Evolutionary conservation across 2,329 filamentous ascomycete species (phyloP).

Genomic region (Epichloe scottii): DNA sequence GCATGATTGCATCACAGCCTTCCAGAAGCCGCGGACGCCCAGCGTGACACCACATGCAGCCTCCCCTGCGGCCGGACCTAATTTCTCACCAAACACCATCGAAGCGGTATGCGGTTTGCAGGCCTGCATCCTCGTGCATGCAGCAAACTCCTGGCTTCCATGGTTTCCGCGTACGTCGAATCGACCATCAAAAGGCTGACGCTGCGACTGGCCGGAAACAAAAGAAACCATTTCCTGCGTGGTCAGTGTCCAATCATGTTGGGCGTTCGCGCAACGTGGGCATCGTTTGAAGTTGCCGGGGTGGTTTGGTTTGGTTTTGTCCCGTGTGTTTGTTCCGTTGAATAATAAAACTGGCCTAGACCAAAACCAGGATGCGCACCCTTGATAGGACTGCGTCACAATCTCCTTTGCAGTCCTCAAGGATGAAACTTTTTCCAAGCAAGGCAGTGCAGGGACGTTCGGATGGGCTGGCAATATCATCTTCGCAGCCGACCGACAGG

Average conservation of each 20-base stretch:
- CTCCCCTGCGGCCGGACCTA: neutral
- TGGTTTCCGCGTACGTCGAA: neutral
- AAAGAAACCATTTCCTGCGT: neutral
- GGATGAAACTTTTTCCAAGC: neutral
- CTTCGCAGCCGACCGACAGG: neutral
- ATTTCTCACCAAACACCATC: neutral
- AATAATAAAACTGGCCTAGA: neutral
- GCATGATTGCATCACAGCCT: neutral
- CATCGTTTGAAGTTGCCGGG: neutral
- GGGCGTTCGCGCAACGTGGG: conserved; percentile 2
- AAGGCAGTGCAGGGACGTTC: neutral
- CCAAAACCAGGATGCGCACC: no score
- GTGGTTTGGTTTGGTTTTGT: neutral
- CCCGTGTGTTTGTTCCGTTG: neutral
- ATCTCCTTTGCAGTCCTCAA: neutral
- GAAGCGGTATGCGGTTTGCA: neutral
- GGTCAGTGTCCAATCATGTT: neutral
- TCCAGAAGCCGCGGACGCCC: neutral
- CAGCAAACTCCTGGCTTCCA: neutral
- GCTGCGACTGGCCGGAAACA: neutral
- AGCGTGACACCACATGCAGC: neutral
- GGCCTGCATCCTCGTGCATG: neutral
- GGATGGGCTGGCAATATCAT: neutral
- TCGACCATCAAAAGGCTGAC: neutral
- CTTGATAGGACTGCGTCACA: no score